Evolutionary conservation across 495 filamentous ascomycete species (phyloP).

Genomic region (Amorphotheca resinae): DNA sequence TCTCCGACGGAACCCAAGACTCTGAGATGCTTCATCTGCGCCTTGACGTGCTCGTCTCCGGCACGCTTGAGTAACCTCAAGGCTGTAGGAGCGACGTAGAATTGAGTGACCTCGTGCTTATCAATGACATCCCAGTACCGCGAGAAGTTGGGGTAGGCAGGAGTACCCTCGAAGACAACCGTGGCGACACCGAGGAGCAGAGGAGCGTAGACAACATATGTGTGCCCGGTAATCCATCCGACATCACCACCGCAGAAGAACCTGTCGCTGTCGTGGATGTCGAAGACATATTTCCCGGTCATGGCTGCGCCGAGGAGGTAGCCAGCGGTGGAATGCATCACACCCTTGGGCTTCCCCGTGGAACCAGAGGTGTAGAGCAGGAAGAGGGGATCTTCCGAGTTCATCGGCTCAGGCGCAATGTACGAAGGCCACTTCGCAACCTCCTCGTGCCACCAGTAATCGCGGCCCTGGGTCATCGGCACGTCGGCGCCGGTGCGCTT

Average conservation of each 20-base stretch:
- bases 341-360: constrained; percentile 96
- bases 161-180: constrained; percentile 98
- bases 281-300: constrained; percentile 97
- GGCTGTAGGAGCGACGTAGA: constrained; percentile 96
- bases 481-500: constrained; percentile 93
- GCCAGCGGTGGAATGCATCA: constrained; percentile 94
- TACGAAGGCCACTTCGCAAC: constrained; percentile 89
- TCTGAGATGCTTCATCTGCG: constrained; percentile 77
- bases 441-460: constrained; percentile 98
- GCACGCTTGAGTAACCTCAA: constrained; percentile 88
- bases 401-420: constrained; percentile 74
- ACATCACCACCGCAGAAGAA: constrained; percentile 99
- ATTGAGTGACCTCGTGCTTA: constrained; percentile 89
- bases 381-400: constrained; percentile 92
- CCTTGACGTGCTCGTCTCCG: constrained; percentile 80
- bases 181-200: constrained; percentile 85
- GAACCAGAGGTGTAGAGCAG: constrained; percentile 96
- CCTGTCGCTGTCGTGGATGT: constrained; percentile 84
- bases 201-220: constrained; percentile 95
- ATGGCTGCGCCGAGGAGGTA: constrained; percentile 86
- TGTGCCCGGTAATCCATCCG: constrained; percentile 99
- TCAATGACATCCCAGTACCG: constrained; percentile 98
- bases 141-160: constrained; percentile 94
- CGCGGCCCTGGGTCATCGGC: constrained; percentile 77
- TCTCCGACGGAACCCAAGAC: constrained; percentile 95